A percentile compares a stretch with the other conserved stretches of the same genome.
Conservation (phyloP, 257 asterid species). For the Solanum bulbocastanum region DNA sequence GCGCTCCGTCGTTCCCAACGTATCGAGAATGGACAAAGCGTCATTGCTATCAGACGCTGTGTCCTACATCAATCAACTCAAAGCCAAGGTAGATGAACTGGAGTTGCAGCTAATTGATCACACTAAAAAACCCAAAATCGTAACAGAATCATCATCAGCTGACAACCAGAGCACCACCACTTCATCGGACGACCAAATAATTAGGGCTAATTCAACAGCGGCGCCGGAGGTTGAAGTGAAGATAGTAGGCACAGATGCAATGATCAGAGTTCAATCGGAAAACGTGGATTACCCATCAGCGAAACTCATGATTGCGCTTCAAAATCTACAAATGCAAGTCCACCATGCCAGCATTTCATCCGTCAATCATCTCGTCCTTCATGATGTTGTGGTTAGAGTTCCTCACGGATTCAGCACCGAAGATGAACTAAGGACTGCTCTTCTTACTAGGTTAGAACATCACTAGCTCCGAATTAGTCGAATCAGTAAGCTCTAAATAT, state of each 20-base stretch:
- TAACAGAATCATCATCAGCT: conserved; percentile 3
- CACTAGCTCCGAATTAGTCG: not conserved
- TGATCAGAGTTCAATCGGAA: conserved; percentile 66
- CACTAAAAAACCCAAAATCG: conserved; percentile 12
- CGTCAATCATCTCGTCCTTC: conserved; percentile 57
- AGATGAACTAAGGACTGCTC: conserved; percentile 33
- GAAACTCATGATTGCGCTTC: conserved; percentile 43
- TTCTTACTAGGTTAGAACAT: conserved; percentile 24
- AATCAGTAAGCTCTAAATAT: not conserved
- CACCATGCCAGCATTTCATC: conserved; percentile 77
- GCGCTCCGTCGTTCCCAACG: conserved; percentile 76
- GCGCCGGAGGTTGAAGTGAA: conserved; percentile 52
- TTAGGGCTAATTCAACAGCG: not conserved
- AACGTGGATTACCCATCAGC: conserved; percentile 40
- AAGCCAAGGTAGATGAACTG: conserved; percentile 40
- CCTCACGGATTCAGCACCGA: conserved; percentile 31
- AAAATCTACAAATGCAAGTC: conserved; percentile 47
- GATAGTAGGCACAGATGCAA: conserved; percentile 55
- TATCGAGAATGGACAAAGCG: conserved; percentile 74
- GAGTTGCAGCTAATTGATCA: conserved; percentile 17
- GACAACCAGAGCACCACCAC: conserved; percentile 40
- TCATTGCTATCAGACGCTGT: conserved; percentile 74
- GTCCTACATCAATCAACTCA: conserved; percentile 60
- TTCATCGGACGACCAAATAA: conserved; percentile 8
- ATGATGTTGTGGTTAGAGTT: conserved; percentile 50